These are phyloP conservation scores for Dianthus caryophyllus DNA, from an alignment of 148 eudicot species.

Conservation along the genomic window DNA sequence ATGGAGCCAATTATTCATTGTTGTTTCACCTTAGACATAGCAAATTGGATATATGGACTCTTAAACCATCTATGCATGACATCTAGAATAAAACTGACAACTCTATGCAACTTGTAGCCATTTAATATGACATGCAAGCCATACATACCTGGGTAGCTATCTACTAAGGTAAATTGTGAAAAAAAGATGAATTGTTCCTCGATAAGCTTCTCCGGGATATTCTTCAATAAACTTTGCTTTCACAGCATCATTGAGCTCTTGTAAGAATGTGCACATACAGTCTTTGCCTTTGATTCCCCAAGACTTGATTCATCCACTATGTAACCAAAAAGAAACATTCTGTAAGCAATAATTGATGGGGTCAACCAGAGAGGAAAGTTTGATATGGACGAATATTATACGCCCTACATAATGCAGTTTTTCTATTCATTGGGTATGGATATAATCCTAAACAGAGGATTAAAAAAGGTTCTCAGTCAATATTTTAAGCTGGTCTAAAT, in stretches of 20 bases:
- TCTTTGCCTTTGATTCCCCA: constrained; percentile 91
- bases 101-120: no score
- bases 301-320: constrained; percentile 80
- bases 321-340: constrained; percentile 11
- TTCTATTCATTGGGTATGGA: no score
- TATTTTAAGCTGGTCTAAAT: no score
- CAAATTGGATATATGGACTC: background rate
- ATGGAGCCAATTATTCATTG: background rate
- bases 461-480: no score
- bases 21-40: background rate
- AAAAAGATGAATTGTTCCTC: constrained; percentile 87
- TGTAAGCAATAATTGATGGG: background rate
- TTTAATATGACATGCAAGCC: constrained; percentile 16
- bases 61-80: background rate
- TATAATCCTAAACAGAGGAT: no score
- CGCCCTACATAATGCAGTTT: no score
- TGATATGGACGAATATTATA: no score
- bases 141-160: constrained; percentile 83
- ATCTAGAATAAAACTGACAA: background rate
- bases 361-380: no score
- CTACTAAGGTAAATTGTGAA: constrained; percentile 85
- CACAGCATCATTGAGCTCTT: constrained; percentile 96
- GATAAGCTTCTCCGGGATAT: constrained; percentile 62
- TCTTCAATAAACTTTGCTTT: constrained; percentile 90
- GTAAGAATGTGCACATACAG: constrained; percentile 81